Evolutionary conservation across 768 basidiomycete species (phyloP).

Genomic region (Mycena crocata): DNA sequence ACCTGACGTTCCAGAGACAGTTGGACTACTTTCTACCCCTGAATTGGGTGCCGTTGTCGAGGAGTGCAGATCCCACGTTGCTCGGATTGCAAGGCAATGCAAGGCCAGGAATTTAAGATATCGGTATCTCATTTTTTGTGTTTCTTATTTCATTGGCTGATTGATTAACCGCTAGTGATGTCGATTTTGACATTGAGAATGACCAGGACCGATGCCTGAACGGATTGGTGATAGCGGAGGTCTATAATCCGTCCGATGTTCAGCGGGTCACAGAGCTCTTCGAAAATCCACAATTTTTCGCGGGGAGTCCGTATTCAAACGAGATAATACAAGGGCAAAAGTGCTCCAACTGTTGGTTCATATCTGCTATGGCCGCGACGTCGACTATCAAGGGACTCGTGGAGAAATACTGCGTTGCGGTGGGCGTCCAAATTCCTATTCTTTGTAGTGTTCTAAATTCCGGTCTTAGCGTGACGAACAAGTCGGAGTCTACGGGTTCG

Average conservation of each 20-base stretch:
- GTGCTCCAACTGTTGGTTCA: conserved; percentile 51
- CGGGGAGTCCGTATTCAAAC: conserved; percentile 38
- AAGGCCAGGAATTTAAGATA: conserved; percentile 23
- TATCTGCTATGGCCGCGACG: conserved; percentile 45
- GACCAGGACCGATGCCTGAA: conserved; percentile 46
- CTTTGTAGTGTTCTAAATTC: background rate
- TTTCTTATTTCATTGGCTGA: background rate
- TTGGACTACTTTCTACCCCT: conserved; percentile 24
- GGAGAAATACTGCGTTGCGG: conserved; percentile 50
- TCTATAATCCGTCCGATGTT: conserved; percentile 44
- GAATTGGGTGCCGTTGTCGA: conserved; percentile 23
- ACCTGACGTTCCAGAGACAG: background rate
- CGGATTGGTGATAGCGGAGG: conserved; percentile 34
- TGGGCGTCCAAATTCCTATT: conserved; percentile 28
- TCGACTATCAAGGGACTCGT: conserved; percentile 44
- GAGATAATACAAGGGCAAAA: conserved; percentile 47
- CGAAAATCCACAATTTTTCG: conserved; percentile 46
- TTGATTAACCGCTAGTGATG: conserved; percentile 36
- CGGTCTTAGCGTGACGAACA: conserved; percentile 40
- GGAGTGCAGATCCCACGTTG: conserved; percentile 27
- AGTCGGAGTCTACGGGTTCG: conserved; percentile 50
- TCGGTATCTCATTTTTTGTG: conserved; percentile 10
- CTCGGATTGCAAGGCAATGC: conserved; percentile 27
- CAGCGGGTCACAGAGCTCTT: conserved; percentile 46
- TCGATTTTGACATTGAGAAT: conserved; percentile 48